Base-by-base conservation (phyloP, 2,329 filamentous ascomycete species). In the Epichloe glyceriae region DNA sequence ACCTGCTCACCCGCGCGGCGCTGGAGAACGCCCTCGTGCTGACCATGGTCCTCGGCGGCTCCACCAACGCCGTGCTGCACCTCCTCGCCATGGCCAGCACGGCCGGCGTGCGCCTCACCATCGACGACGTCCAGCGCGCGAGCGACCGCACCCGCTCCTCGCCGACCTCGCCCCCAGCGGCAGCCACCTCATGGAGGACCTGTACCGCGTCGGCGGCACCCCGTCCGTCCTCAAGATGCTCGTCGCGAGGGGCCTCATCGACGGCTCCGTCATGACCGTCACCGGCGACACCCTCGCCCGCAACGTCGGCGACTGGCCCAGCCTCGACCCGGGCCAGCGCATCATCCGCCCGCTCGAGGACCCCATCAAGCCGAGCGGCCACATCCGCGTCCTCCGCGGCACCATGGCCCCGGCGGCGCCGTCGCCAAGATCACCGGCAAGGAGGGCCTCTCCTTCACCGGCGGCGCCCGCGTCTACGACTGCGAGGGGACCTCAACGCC, bases 381-480 rank as follows among this genome's bases (percentile, higher is more conserved):
- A 97, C 66, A 78, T 97, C 53, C 88, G 91, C 66, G 86, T 97
- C 53, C 76, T 97, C 3, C 79, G 80, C 53, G 91, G 91, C 19
- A 95, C 95, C 17, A 39, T 40, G 22, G 22, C 3, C 91, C 91
- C 1, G 85, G 82, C 11, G 91, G 91, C 35, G 86, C 90, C 1
- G 90, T 97, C 1, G 90, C 89, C 53, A 97, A 97, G 69, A 96
- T 97, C 67, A 96, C 91, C 0, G 91, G 91, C 37, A 96, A 96
- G 66, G 91, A 97, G 67, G 91, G 91, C 2, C 76, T 89, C 6
- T 73, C 70, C 12, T 97, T 97, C 67, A 83, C 76, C 0, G 91
- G 91, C 46, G 81, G 80, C 56, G 91, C 88, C 0, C 77, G 82
- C 19, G 87, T 94, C 44, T 97, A 93, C 66, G 74, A 96, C 68